Percentiles rank a stretch among this genome's conserved stretches.
These are phyloP conservation scores for Chrysosporium queenslandicum DNA, from an alignment of 2,329 filamentous ascomycete genomes.

Conservation along the genomic window DNA sequence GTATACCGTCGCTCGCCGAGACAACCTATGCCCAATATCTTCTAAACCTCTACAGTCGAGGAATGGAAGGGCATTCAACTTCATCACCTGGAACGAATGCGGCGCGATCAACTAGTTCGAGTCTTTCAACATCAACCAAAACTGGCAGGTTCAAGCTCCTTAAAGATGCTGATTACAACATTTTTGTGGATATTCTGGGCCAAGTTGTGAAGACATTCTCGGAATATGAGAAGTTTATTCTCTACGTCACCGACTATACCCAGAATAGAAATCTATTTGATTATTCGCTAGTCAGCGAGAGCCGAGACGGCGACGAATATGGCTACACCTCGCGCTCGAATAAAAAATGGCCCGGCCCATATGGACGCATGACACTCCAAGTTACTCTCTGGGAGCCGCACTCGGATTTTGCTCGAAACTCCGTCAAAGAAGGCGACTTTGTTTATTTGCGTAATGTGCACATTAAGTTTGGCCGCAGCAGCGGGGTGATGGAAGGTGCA, in stretches of 20 bases:
- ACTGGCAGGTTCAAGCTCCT: constrained; percentile 52
- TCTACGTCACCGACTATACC: constrained; percentile 81
- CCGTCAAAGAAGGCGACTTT: constrained; percentile 52
- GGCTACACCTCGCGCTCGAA: constrained; percentile 41
- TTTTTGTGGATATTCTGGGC: constrained; percentile 60
- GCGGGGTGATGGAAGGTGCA: constrained; percentile 57
- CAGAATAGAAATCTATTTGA: constrained; percentile 55
- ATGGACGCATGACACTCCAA: constrained; percentile 60
- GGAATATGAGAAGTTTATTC: constrained; percentile 41
- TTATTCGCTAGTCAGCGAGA: constrained; percentile 36
- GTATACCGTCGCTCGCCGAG: not conserved
- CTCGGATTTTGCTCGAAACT: constrained; percentile 45
- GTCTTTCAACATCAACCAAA: not conserved
- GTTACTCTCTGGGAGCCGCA: constrained; percentile 63
- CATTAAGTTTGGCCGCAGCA: constrained; percentile 48
- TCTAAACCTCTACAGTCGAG: not conserved
- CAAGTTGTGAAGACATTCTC: constrained; percentile 55
- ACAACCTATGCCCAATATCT: constrained; percentile 2
- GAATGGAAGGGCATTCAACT: not conserved
- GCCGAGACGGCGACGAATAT: constrained; percentile 45
- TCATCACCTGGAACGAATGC: not conserved
- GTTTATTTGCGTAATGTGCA: constrained; percentile 63
- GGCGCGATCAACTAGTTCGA: too few relatives aligned
- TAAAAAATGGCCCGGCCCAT: constrained; percentile 59
- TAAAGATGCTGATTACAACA: constrained; percentile 47